A percentile compares a stretch with the other conserved stretches of the same genome.
These are phyloP conservation scores for Claviceps humidiphila DNA, from an alignment of 2,329 filamentous ascomycete species.

Conservation along the genomic window DNA sequence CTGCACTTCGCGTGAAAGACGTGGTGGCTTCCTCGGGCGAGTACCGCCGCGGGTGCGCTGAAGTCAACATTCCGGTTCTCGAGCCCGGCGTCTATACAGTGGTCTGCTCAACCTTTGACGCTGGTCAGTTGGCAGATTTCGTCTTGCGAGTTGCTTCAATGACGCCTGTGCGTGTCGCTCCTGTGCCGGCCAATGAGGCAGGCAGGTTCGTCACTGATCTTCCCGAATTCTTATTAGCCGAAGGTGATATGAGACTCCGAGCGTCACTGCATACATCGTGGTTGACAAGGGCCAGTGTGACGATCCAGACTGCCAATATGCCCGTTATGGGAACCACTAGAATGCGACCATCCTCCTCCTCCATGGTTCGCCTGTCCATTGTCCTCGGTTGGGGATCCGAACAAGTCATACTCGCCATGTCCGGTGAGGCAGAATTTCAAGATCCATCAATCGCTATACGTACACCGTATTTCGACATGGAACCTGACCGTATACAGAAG, in stretches of 20 bases:
- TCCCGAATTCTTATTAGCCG: slow-evolving; percentile 37
- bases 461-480: slow-evolving; percentile 62
- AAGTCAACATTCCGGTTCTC: slow-evolving; percentile 48
- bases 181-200: slow-evolving; percentile 59
- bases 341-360: slow-evolving; percentile 30
- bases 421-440: slow-evolving; percentile 60
- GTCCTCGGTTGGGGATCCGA: slow-evolving; percentile 61
- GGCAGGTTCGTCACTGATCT: slow-evolving; percentile 56
- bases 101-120: slow-evolving; percentile 82
- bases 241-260: slow-evolving; percentile 26
- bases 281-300: slow-evolving; percentile 42
- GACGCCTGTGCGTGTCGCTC: slow-evolving; percentile 38
- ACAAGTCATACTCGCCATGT: slow-evolving; percentile 49
- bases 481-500: slow-evolving; percentile 41
- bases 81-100: slow-evolving; percentile 70
- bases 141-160: slow-evolving; percentile 60
- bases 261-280: slow-evolving; percentile 26
- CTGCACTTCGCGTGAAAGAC: slow-evolving; percentile 58
- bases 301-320: slow-evolving; percentile 17
- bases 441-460: slow-evolving; percentile 54
- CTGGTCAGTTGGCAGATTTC: slow-evolving; percentile 63
- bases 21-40: slow-evolving; percentile 76
- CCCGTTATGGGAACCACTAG: slow-evolving; percentile 11
- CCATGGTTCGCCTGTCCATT: slow-evolving; percentile 53
- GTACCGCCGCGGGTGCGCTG: slow-evolving; percentile 67